phyloP scores from a whole-genome alignment of 2,329 filamentous ascomycete species.

The Penicillium brasilianum region DNA sequence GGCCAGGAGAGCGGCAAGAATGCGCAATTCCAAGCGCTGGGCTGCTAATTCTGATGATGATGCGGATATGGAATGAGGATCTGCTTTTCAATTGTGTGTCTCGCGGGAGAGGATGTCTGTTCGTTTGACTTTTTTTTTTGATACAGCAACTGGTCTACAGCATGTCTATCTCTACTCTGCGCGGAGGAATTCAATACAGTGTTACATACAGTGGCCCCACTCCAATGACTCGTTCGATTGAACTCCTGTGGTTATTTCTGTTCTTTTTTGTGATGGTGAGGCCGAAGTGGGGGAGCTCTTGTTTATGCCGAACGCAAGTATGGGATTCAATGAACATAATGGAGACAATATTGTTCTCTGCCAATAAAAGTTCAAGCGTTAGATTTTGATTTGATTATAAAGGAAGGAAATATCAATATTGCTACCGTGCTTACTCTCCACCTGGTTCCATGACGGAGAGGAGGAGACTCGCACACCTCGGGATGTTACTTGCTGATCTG shows the following conservation, averaged over 20 bases:
- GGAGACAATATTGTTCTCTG: background rate
- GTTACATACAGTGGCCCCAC: background rate
- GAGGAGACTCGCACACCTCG: too few relatives aligned
- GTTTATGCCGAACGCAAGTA: background rate
- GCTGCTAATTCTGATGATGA: slow-evolving; percentile 39
- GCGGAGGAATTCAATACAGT: background rate
- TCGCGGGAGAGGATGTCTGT: background rate
- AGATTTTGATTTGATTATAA: too few relatives aligned
- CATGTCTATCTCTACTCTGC: background rate
- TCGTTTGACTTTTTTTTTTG: background rate
- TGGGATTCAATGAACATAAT: background rate
- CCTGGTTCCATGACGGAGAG: too few relatives aligned
- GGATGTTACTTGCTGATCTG: too few relatives aligned
- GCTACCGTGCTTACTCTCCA: too few relatives aligned
- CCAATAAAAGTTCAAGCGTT: too few relatives aligned
- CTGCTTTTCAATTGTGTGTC: background rate
- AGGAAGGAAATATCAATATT: too few relatives aligned
- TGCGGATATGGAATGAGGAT: slow-evolving; percentile 6
- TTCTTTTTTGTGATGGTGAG: background rate
- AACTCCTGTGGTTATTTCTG: background rate
- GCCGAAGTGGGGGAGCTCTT: background rate
- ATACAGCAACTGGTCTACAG: background rate
- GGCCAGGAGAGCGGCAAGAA: slow-evolving; percentile 35
- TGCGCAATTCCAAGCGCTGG: slow-evolving; percentile 38
- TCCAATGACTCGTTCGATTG: background rate